phyloP scores from a whole-genome alignment of 129 eudicot species.

The Escallonia rubra region DNA sequence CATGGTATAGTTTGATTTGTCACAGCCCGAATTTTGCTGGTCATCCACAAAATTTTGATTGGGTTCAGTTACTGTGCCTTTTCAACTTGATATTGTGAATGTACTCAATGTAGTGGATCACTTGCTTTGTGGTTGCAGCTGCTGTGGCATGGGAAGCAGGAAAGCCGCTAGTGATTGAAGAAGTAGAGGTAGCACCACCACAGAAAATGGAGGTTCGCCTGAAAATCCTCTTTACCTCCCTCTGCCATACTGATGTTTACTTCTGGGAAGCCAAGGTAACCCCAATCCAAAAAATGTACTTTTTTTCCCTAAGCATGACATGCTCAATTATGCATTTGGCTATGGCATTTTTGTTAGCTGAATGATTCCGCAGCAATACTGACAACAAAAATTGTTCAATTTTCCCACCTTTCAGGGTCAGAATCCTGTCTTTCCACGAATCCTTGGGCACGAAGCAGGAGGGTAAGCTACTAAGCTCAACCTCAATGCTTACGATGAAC shows the following conservation, averaged over 20 bases:
- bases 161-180: slow-evolving; percentile 73
- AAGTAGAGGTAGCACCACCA: slow-evolving; percentile 87
- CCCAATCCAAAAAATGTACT: too few relatives aligned
- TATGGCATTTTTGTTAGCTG: too few relatives aligned
- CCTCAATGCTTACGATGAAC: background rate
- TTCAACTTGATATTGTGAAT: too few relatives aligned
- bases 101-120: too few relatives aligned
- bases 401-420: slow-evolving; percentile 46
- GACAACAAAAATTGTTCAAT: too few relatives aligned
- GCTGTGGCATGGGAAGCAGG: slow-evolving; percentile 94
- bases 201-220: slow-evolving; percentile 75
- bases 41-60: too few relatives aligned
- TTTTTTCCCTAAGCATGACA: too few relatives aligned
- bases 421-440: slow-evolving; percentile 74
- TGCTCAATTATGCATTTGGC: too few relatives aligned
- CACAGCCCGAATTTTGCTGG: too few relatives aligned
- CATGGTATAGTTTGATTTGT: too few relatives aligned
- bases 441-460: slow-evolving; percentile 87
- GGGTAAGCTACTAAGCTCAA: slow-evolving; percentile 69
- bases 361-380: background rate
- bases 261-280: slow-evolving; percentile 92
- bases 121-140: slow-evolving; percentile 19
- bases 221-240: slow-evolving; percentile 74
- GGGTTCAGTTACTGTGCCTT: too few relatives aligned
- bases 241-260: slow-evolving; percentile 76